phyloP scores from a whole-genome alignment of 2,329 filamentous ascomycete species.

The Hymenoscyphus scutula region DNA sequence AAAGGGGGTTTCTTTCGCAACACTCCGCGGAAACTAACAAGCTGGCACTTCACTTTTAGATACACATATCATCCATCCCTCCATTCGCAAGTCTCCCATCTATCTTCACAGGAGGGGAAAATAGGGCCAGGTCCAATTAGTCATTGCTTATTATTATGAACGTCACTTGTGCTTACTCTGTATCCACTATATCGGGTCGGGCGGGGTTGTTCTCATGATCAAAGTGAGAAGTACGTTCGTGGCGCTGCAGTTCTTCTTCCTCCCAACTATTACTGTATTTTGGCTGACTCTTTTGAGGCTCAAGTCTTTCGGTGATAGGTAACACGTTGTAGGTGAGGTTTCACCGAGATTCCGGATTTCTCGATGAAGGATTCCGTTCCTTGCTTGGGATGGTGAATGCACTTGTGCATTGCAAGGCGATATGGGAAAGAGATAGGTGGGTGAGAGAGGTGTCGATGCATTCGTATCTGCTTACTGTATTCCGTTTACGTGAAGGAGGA shows the following conservation, averaged over 20 bases:
- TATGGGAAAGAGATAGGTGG: background rate
- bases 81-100: background rate
- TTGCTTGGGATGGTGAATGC: background rate
- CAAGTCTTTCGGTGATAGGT: background rate
- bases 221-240: background rate
- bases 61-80: background rate
- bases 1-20: background rate
- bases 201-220: constrained; percentile 1
- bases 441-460: background rate
- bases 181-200: background rate
- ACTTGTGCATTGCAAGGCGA: background rate
- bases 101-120: background rate
- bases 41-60: background rate
- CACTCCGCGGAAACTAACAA: background rate
- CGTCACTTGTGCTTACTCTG: background rate
- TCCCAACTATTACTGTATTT: background rate
- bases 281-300: background rate
- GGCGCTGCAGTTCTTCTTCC: background rate
- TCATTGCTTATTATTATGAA: background rate
- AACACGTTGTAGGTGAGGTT: too few species aligned
- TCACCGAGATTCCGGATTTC: too few species aligned
- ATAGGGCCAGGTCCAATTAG: background rate
- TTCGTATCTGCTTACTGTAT: background rate
- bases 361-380: too few species aligned
- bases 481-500: background rate